Percentiles rank a stretch among this genome's conserved stretches.
Conservation (phyloP, 2,329 filamentous ascomycete species). For the Leptographium wingfieldii region DNA sequence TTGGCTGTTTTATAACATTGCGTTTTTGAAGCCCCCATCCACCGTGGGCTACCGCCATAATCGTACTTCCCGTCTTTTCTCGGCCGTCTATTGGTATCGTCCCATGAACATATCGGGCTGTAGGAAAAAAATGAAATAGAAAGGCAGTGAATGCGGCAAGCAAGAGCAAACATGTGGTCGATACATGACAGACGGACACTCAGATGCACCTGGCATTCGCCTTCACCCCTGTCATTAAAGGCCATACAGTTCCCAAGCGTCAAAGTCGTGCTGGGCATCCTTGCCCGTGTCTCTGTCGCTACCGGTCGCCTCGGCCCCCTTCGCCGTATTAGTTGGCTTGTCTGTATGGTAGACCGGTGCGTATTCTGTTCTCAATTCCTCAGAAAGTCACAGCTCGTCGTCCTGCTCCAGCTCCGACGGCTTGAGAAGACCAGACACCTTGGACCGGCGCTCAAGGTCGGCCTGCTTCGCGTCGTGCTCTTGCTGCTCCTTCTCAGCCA, state of each 20-base stretch:
- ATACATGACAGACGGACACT: neutral
- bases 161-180: neutral
- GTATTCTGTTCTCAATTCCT: slow-evolving; percentile 53
- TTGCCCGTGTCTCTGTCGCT: neutral
- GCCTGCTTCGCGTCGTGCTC: slow-evolving; percentile 73
- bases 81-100: slow-evolving; percentile 3
- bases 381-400: slow-evolving; percentile 74
- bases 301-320: neutral
- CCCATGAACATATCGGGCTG: neutral
- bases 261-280: slow-evolving; percentile 1
- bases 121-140: neutral
- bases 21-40: neutral
- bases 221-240: slow-evolving; percentile 1
- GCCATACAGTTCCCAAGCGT: slow-evolving; percentile 12
- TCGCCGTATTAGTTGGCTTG: neutral
- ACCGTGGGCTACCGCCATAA: neutral
- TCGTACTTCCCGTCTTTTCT: neutral
- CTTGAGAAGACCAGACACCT: slow-evolving; percentile 91
- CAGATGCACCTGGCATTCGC: neutral
- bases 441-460: slow-evolving; percentile 83
- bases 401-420: slow-evolving; percentile 90
- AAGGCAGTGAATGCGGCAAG: neutral
- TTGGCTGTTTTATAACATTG: neutral
- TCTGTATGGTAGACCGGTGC: slow-evolving; percentile 23
- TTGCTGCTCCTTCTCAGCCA: slow-evolving; percentile 89